Evolutionary conservation across 2,329 filamentous ascomycete genomes (phyloP), one percentile per base, ranked within the genome.

Genomic region (Nectriaceae sp.): DNA sequence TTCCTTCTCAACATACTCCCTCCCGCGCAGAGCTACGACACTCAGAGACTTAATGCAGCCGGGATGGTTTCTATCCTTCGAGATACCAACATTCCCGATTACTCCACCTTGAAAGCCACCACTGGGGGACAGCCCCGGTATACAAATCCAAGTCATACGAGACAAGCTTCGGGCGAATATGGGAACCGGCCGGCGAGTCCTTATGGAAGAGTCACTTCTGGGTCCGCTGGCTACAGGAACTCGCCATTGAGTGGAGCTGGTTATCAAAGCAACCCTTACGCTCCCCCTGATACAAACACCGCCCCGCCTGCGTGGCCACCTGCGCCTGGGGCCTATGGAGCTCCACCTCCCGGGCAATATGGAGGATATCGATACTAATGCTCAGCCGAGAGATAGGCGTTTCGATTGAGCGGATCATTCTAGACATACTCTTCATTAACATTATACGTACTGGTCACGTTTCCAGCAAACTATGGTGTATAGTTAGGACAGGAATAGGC

Each of bases 1-100:
- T 84, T 84, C 56, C 63, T 84, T 15, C 75, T 95, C 11, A 84
- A 85, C 56, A 85, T 92, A 52, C 85, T 95, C 11, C 91, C 91
- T 0, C 77, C 83, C 1, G 80, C 88, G 1, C 81, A 87, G 20
- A 77, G 82, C 6, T 97, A 95, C 69, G 83, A 85, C 44, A 81
- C 83, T 18, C 80, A 83, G 33, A 80, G 84, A 11, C 87, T 96
- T 60, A 88, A 82, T 54, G 74, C 90, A 0, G 75, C 83, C 26
- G 84, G 80, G 49, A 76, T 97, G 72, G 86, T 94, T 5, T 80
- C 83, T 24, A 75, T 97, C 35, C 75, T 99, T 19, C 80, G 84
- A 24, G 79, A 83, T 45, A 83, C 87, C 5, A 74, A 81, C 20
- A 75, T 94, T 10, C 88, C 88, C 0, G 80, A 83, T 52, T 80